phyloP scores from a whole-genome alignment of 2,329 filamentous ascomycete genomes.

The Cercospora sp. region DNA sequence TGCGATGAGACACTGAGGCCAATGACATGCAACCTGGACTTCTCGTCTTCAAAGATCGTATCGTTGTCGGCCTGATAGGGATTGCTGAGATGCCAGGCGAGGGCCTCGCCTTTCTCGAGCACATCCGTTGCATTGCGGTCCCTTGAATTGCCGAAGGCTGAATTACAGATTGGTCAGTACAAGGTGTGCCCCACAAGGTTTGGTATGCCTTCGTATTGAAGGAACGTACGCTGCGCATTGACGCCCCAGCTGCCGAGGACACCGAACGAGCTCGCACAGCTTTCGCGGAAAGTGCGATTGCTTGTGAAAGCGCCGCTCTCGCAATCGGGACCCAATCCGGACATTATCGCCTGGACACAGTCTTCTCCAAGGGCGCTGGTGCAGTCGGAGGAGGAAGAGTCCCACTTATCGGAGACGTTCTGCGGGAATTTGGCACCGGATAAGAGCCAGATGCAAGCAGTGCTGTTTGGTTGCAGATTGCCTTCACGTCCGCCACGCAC shows the following conservation, averaged over 20 bases:
- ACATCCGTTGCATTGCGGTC: not conserved
- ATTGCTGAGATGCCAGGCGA: not conserved
- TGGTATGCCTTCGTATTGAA: too few species aligned
- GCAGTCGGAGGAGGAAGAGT: not conserved
- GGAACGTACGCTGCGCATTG: not conserved
- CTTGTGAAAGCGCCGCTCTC: not conserved
- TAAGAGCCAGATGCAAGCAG: not conserved
- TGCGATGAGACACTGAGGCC: not conserved
- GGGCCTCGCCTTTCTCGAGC: not conserved
- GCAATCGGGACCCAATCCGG: not conserved
- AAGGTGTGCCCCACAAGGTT: not conserved
- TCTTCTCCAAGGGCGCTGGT: not conserved
- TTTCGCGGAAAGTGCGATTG: not conserved
- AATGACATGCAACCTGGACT: not conserved
- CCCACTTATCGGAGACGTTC: not conserved
- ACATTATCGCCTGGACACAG: not conserved
- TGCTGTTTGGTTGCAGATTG: not conserved
- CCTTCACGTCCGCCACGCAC: not conserved
- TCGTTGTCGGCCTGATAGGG: not conserved
- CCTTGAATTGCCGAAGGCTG: not conserved
- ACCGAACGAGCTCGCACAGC: not conserved
- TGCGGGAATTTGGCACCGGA: not conserved
- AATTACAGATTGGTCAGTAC: not conserved
- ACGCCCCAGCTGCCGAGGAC: not conserved
- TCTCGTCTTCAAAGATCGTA: not conserved